A percentile compares a stretch with the other conserved stretches of the same genome.
These are phyloP conservation scores for Adiantum capillusveneris DNA, from an alignment of 75 land plant species.

Conservation along the genomic window DNA sequence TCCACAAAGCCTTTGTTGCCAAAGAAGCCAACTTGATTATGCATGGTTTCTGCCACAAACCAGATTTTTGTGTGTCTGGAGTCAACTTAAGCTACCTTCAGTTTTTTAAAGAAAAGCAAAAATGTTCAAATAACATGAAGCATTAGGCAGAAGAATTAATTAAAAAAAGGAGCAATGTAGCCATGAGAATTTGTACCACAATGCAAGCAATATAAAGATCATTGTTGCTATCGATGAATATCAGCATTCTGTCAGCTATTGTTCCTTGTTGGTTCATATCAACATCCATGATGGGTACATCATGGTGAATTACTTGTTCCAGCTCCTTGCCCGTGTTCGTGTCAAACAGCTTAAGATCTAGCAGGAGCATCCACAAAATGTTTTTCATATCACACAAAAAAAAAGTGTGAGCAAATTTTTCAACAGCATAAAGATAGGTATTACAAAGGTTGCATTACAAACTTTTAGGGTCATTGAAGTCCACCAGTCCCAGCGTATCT, in stretches of 20 bases:
- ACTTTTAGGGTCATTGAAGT: slow-evolving; percentile 20
- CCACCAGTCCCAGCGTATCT: slow-evolving; percentile 16
- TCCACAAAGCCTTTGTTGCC: slow-evolving; percentile 22
- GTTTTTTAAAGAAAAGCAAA: too few relatives aligned
- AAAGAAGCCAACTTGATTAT: slow-evolving; percentile 26
- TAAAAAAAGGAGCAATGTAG: too few relatives aligned
- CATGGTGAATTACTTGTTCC: slow-evolving; percentile 13
- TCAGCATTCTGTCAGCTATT: slow-evolving; percentile 14
- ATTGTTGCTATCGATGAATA: slow-evolving; percentile 20
- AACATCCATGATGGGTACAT: slow-evolving; percentile 16
- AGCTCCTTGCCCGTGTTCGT: slow-evolving; percentile 15
- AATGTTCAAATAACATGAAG: too few relatives aligned
- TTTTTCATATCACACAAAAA: too few relatives aligned
- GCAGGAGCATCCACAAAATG: too few relatives aligned
- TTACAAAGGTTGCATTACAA: too few relatives aligned
- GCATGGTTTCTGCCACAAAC: slow-evolving; percentile 16
- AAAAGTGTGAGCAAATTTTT: too few relatives aligned
- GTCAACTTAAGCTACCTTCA: too few relatives aligned
- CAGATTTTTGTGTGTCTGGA: background rate
- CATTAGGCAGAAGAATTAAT: too few relatives aligned
- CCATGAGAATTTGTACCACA: slow-evolving; percentile 10
- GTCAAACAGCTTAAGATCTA: slow-evolving; percentile 6
- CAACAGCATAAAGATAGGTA: too few relatives aligned
- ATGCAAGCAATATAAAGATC: slow-evolving; percentile 27
- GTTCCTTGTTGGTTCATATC: slow-evolving; percentile 19